These are phyloP conservation scores for Arachnopeziza araneosa DNA, from an alignment of 2,329 filamentous ascomycete species.

Conservation along the genomic window DNA sequence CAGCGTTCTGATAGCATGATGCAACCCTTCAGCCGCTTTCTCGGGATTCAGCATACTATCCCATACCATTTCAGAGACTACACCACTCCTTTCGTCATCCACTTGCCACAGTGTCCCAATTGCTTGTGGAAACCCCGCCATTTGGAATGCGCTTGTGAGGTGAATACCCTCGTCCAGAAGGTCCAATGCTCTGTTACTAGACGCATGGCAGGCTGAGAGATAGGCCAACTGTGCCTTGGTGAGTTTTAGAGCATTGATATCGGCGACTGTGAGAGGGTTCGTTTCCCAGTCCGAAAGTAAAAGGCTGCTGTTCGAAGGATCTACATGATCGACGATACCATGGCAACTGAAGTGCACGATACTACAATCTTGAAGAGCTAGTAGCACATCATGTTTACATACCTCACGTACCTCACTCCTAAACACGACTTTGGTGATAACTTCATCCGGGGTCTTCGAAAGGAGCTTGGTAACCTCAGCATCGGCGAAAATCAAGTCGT, in stretches of 20 bases:
- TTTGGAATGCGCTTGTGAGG: background rate
- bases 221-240: background rate
- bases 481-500: background rate
- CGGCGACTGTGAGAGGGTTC: background rate
- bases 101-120: constrained; percentile 1
- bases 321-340: background rate
- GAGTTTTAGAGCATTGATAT: background rate
- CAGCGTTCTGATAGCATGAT: too few relatives aligned
- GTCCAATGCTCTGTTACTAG: background rate
- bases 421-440: too few relatives aligned
- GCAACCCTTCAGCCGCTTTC: too few relatives aligned
- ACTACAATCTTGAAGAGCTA: background rate
- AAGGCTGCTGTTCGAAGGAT: background rate
- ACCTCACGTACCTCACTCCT: background rate
- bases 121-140: background rate
- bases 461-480: background rate
- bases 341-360: background rate
- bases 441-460: background rate
- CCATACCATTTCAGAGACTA: too few relatives aligned
- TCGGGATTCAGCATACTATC: too few relatives aligned
- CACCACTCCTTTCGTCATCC: too few relatives aligned
- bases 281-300: background rate
- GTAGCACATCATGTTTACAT: background rate
- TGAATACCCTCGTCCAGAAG: constrained; percentile 1
- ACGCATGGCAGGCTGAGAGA: background rate